Conservation (phyloP, 179 eudicot genomes). For the Corrigiola litoralis region DNA sequence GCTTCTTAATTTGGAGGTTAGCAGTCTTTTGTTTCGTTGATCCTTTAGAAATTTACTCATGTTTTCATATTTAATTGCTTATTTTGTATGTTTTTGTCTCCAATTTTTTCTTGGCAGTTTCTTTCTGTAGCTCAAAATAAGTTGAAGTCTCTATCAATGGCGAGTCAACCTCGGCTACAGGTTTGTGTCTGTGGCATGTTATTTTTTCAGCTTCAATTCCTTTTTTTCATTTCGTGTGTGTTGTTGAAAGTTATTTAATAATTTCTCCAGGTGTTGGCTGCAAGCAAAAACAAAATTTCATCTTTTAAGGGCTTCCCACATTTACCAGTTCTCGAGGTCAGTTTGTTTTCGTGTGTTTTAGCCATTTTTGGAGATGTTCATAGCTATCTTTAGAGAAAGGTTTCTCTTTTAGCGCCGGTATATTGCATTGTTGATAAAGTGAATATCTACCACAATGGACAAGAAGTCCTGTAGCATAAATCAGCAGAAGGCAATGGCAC, state of each 20-base stretch:
- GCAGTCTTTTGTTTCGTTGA: conserved; percentile 5
- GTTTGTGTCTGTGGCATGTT: conserved; percentile 30
- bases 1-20: conserved; percentile 96
- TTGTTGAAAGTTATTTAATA: background rate
- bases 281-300: conserved; percentile 91
- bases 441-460: no score
- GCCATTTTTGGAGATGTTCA: background rate
- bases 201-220: conserved; percentile 3
- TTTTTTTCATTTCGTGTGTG: background rate
- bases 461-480: no score
- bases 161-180: conserved; percentile 98
- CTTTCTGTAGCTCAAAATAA: conserved; percentile 95
- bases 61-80: background rate
- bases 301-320: conserved; percentile 87
- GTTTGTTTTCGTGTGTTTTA: conserved; percentile 16
- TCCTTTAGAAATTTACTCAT: background rate
- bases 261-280: conserved; percentile 75
- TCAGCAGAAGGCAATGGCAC: no score
- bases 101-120: conserved; percentile 52
- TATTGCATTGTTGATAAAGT: no score
- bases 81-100: conserved; percentile 1
- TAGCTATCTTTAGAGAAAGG: no score
- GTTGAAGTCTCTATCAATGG: conserved; percentile 92
- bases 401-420: no score
- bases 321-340: conserved; percentile 89